Evolutionary conservation across 2,329 filamentous ascomycete species (phyloP).

Genomic region (Diaporthe capsici): DNA sequence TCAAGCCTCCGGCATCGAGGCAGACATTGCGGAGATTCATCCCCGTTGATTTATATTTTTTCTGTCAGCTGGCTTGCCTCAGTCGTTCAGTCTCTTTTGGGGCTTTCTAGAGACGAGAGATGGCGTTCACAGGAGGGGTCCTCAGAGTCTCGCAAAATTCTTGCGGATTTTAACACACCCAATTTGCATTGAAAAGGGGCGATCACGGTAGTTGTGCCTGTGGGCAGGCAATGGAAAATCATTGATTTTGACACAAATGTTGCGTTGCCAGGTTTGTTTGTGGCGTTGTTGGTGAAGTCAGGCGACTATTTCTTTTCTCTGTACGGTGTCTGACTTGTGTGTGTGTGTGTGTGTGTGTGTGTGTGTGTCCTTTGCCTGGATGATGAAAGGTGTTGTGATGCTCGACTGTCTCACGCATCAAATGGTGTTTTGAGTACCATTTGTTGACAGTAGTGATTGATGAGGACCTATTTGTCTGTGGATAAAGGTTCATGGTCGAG

Average conservation of each 20-base stretch:
- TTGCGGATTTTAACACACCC: background rate
- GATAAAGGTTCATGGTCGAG: no score
- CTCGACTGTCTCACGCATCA: background rate
- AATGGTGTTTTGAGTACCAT: background rate
- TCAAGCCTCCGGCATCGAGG: background rate
- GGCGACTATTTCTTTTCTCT: background rate
- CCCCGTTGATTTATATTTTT: background rate
- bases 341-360: background rate
- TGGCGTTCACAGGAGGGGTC: conserved; percentile 3
- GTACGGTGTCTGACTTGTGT: background rate
- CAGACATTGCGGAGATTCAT: background rate
- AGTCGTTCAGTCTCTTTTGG: background rate
- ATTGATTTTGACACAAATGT: conserved; percentile 1
- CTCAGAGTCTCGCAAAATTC: background rate
- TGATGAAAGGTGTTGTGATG: background rate
- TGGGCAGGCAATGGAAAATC: conserved; percentile 28
- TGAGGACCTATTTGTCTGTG: background rate
- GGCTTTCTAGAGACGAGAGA: background rate
- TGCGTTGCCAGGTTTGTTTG: conserved; percentile 13
- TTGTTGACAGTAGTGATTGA: background rate
- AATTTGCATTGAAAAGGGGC: background rate
- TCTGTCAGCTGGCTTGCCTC: background rate
- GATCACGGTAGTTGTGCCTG: conserved; percentile 11
- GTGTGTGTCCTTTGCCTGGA: background rate
- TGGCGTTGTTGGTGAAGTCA: background rate